These are phyloP conservation scores for Lecanicillium sp. DNA, from an alignment of 2,329 filamentous ascomycete genomes.

Conservation along the genomic window DNA sequence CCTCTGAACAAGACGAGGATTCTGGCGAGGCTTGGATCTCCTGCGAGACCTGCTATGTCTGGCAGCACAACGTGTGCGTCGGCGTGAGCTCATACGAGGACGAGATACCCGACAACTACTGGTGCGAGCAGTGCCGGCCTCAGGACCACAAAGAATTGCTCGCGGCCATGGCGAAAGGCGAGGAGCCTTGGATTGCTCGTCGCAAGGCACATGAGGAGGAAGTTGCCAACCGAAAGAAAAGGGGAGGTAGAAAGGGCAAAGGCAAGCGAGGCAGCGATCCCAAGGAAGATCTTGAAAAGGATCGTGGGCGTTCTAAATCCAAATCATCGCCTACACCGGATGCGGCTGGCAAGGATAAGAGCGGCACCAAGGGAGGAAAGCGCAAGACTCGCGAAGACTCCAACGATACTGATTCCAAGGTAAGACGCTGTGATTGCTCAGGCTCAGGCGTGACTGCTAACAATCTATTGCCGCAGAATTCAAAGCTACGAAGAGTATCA, in stretches of 20 bases:
- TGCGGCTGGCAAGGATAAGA: slow-evolving; percentile 30
- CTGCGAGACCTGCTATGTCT: slow-evolving; percentile 84
- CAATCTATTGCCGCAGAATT: slow-evolving; percentile 21
- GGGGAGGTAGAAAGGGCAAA: slow-evolving; percentile 54
- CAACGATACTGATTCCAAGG: slow-evolving; percentile 42
- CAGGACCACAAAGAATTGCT: slow-evolving; percentile 75
- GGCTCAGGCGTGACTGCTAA: background rate
- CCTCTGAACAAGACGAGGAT: slow-evolving; percentile 76
- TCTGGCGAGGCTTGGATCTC: slow-evolving; percentile 89
- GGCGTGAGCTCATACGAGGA: slow-evolving; percentile 72
- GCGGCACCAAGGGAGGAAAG: slow-evolving; percentile 37
- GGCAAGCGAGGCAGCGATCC: slow-evolving; percentile 58
- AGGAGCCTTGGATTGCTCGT: slow-evolving; percentile 76
- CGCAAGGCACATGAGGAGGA: slow-evolving; percentile 56
- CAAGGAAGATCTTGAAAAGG: slow-evolving; percentile 50
- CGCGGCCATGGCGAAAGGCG: slow-evolving; percentile 67
- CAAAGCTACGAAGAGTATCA: slow-evolving; percentile 45
- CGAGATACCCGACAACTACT: slow-evolving; percentile 76
- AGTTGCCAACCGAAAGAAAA: slow-evolving; percentile 47
- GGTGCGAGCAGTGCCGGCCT: slow-evolving; percentile 83
- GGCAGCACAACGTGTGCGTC: slow-evolving; percentile 98
- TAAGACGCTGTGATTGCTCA: slow-evolving; percentile 17
- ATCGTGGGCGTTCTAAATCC: slow-evolving; percentile 12
- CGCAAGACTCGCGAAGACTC: slow-evolving; percentile 51
- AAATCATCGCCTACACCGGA: slow-evolving; percentile 26